Base-by-base conservation (phyloP, 2,329 filamentous ascomycete genomes). In the Cryphonectria radicalis region DNA sequence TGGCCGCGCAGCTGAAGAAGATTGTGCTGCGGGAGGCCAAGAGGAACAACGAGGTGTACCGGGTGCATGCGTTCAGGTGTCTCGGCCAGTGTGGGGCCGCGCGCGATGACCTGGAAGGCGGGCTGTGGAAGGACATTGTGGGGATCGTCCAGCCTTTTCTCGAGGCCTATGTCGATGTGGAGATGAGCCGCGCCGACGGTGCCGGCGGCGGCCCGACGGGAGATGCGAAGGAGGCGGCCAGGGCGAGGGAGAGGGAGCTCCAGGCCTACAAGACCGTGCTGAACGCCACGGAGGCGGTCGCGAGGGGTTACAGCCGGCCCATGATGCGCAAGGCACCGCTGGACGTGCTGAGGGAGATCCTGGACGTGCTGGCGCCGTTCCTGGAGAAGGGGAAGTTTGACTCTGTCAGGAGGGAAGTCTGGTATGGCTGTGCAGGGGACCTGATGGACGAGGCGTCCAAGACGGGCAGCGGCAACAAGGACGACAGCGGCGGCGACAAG, bases 1-100 rank as follows among this genome's bases (percentile, higher is more conserved):
- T 93, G 35, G 87, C 87, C 14, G 85, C 88, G 11, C 86, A 91
- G 75, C 90, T 95, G 83, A 92, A 91, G 83, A 95, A 95, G 86
- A 92, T 97, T 74, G 88, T 89, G 6, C 80, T 95, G 22, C 89
- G 95, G 70, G 96, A 99, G 85, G 94, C 94, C 11, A 98, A 96
- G 84, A 89, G 96, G 43, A 95, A 95, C 78, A 98, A 98, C 77
- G 88, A 90, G n/a, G 85, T 85, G 10, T 99, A 98, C 80, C 89
- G 93, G 19, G 91, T 92, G 28, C 87, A 93, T 79, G 93, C 93
- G 0, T 88, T 97, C 74, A 83, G 84, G 69, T 90, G 89, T 46
- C 83, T 98, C 6, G 94, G 93, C 77, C 86, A 89, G 69, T 92
- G 95, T 76, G 88, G 90, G n/a, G 87, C 87, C 53, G 88, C 88